phyloP scores from a whole-genome alignment of 1,139 yeast species.

The Kurtzmaniella quercitrusa region DNA sequence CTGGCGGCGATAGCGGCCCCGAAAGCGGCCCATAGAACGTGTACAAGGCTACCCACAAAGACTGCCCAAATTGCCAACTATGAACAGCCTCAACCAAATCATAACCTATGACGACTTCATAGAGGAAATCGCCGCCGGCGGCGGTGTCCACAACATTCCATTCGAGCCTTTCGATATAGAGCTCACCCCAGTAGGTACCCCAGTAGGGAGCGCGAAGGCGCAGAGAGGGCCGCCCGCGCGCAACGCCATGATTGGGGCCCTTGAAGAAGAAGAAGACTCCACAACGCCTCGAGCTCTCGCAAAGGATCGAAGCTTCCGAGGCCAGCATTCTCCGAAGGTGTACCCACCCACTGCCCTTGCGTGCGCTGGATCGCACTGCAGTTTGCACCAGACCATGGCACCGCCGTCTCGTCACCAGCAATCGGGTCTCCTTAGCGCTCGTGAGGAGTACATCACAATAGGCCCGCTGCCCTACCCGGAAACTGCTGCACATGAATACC shows the following conservation, averaged over 20 bases:
- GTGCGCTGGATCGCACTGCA: neutral
- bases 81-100: neutral
- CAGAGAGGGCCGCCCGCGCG: neutral
- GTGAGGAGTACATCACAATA: no score
- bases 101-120: constrained; percentile 28
- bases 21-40: no score
- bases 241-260: neutral
- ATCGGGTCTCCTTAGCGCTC: no score
- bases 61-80: neutral
- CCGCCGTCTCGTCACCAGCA: neutral
- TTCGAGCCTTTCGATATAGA: constrained; percentile 5
- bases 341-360: neutral
- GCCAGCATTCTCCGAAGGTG: neutral
- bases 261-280: neutral
- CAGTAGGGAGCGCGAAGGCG: neutral
- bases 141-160: constrained; percentile 1
- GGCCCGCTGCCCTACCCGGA: neutral
- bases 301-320: neutral
- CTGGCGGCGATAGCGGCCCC: no score
- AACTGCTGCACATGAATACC: neutral
- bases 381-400: neutral
- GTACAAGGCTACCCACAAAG: no score
- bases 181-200: neutral
- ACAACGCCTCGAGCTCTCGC: neutral
- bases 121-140: constrained; percentile 11